phyloP scores from a whole-genome alignment of 1,284 basidiomycete species.

The Pterula multifida region DNA sequence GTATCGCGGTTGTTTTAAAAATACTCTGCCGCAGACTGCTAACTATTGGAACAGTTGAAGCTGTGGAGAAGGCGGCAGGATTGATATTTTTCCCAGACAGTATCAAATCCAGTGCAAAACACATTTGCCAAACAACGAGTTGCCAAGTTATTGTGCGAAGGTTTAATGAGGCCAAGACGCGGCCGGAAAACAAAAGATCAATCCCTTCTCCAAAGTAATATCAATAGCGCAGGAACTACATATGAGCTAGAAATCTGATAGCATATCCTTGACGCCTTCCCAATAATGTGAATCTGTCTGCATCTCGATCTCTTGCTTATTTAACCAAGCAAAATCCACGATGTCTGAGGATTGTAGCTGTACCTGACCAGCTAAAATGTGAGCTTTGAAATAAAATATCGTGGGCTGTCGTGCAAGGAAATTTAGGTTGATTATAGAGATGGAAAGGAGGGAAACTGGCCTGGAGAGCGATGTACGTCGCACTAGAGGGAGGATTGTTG shows the following conservation, averaged over 20 bases:
- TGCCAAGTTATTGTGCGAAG: conserved; percentile 77
- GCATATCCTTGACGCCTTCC: conserved; percentile 65
- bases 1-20: conserved; percentile 28
- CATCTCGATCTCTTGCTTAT: conserved; percentile 73
- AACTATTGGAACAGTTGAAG: conserved; percentile 47
- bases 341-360: conserved; percentile 38
- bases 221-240: conserved; percentile 11
- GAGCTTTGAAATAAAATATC: conserved; percentile 74
- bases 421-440: conserved; percentile 4
- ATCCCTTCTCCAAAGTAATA: conserved; percentile 5
- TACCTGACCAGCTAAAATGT: conserved; percentile 72
- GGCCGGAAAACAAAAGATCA: conserved; percentile 18
- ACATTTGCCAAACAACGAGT: conserved; percentile 79
- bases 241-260: conserved; percentile 51
- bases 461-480: conserved; percentile 11
- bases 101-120: conserved; percentile 71
- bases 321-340: conserved; percentile 80
- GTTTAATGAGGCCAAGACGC: conserved; percentile 83
- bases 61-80: conserved; percentile 87
- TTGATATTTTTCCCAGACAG: conserved; percentile 81
- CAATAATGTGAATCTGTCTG: conserved; percentile 60
- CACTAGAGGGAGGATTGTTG: conserved; percentile 36
- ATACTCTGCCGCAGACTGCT: conserved; percentile 7
- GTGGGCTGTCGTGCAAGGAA: conserved; percentile 23
- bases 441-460: not conserved